These are phyloP conservation scores for Sanghuangporus weigelae DNA, from an alignment of 1,284 basidiomycete species.

Conservation along the genomic window DNA sequence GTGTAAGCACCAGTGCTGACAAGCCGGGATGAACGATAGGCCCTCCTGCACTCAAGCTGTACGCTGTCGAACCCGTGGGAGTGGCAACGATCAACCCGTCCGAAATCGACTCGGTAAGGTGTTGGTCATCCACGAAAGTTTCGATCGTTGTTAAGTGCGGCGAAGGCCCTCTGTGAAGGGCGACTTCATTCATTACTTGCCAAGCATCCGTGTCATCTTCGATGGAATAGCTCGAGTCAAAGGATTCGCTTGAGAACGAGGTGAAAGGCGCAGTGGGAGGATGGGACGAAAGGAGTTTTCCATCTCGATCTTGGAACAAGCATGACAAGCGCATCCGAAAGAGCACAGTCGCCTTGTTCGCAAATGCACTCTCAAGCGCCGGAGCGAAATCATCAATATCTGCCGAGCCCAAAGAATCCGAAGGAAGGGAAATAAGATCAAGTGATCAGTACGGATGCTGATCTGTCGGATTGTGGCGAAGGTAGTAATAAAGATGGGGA, in stretches of 20 bases:
- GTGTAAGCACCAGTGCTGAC: conserved; percentile 86
- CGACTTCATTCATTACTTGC: conserved; percentile 98
- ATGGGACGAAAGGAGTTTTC: conserved; percentile 42
- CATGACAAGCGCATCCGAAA: conserved; percentile 86
- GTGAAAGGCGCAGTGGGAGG: not conserved
- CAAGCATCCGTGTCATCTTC: conserved; percentile 47
- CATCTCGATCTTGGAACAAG: conserved; percentile 62
- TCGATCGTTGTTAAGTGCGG: conserved; percentile 94
- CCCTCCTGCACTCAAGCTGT: conserved; percentile 92
- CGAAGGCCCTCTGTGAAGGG: conserved; percentile 86
- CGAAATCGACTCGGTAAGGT: conserved; percentile 92
- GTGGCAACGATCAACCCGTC: conserved; percentile 95
- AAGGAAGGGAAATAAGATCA: not conserved
- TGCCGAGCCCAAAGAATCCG: conserved; percentile 26
- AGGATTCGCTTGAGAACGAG: not conserved
- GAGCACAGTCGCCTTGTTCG: conserved; percentile 73
- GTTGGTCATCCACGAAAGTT: conserved; percentile 92
- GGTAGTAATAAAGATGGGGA: not conserved
- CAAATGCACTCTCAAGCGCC: conserved; percentile 73
- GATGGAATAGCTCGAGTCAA: not conserved
- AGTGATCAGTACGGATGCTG: not conserved
- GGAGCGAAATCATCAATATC: conserved; percentile 79
- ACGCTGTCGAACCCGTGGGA: conserved; percentile 95
- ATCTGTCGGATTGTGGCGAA: not conserved
- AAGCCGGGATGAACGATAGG: conserved; percentile 95